Evolutionary conservation across 2,329 filamentous ascomycete genomes (phyloP), one percentile per base, ranked within the genome.

Genomic region (Ophiostoma australiae): DNA sequence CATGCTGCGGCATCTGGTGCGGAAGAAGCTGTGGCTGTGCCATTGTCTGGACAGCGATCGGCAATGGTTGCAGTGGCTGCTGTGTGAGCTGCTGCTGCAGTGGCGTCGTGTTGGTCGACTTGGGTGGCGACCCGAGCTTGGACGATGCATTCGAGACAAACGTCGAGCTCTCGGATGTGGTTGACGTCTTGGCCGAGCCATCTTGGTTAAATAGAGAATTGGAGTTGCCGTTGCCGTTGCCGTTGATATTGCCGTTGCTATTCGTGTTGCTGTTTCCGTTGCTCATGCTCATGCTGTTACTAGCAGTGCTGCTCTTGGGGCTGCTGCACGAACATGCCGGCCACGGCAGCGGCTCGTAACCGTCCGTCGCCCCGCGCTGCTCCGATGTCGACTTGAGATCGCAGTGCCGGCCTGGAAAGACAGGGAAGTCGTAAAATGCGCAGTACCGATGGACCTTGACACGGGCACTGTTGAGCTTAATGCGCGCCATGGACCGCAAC

Each of bases 361-460:
- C 73, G 58, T 77, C 75, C 4, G 74, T 71, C 31, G 73, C 72
- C 20, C 77, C 78, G 1, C n/a, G 35, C 44, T 55, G 68, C 35
- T 37, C 48, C 7, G 75, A 70, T 39, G 76, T 77, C 44, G 78
- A 77, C 70, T 79, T 78, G 17, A 85, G 79, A 71, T 85, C 84
- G 75, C 84, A 86, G 73, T 85, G 81, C 70, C 82, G 83, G 37
- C 80, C 79, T 0, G 80, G 78, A 74, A 86, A 86, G 27, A 85
- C 79, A 2, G 84, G 83, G 6, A 81, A 77, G 73, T 85, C 83
- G 65, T 79, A 82, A 75, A 86, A 86, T 10, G 84, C 84, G 72
- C 80, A 81, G 74, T 84, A 85, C 1, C 84, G 81, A 73, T 86
- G 84, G 3, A 85, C 75, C 74, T 85, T 85, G 73, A 85, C 84